Evolutionary conservation across 257 asterid genomes (phyloP), one percentile per base, ranked within the genome.

Genomic region (Solanum medicagineum): DNA sequence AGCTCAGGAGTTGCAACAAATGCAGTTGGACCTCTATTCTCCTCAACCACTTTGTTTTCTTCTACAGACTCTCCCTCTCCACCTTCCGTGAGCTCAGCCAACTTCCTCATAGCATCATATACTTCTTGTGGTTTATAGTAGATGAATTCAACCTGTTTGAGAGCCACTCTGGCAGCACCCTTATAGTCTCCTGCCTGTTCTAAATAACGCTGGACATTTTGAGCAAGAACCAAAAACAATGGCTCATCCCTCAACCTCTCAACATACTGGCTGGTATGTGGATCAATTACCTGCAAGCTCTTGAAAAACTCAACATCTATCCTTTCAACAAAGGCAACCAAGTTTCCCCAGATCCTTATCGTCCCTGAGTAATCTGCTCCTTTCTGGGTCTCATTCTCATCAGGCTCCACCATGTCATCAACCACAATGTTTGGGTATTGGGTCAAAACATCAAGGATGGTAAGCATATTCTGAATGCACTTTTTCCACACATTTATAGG

Each of bases 71-170:
- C 98, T 10, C 86, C 86, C 75, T 88, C 95, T 69, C 85, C 89
- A 59, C 81, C 92, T 56, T 79, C 97, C 60, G 87, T 70, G 51
- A 83, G 97, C 87, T 92, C 98, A 80, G 96, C 97, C 89, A 94
- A 87, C 81, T 93, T 97, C 92, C 94, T 93, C 98, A 95, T 95
- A 14, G 99, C 95, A 88, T 92, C 96, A 89, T 97, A 97, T 4
- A 97, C 99, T 89, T 88, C 98, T 85, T 95, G 99, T 16, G 98
- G 99, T 89, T 97, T 97, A 86, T 97, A 97, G 85, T 97, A 97
- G 40, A 94, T 86, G 60, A 95, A 95, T 57, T 97, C 99, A 57
- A 97, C 98, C 86, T 95, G 90, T 86, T 95, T 95, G n/a, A 93
- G 98, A 24, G 98, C 98, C 3, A 97, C 98, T 93, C 91, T 97